Percentiles rank a stretch among this genome's conserved stretches.
Conservation (phyloP, 2,329 filamentous ascomycete genomes). For the Orbilia ellipsospora region DNA sequence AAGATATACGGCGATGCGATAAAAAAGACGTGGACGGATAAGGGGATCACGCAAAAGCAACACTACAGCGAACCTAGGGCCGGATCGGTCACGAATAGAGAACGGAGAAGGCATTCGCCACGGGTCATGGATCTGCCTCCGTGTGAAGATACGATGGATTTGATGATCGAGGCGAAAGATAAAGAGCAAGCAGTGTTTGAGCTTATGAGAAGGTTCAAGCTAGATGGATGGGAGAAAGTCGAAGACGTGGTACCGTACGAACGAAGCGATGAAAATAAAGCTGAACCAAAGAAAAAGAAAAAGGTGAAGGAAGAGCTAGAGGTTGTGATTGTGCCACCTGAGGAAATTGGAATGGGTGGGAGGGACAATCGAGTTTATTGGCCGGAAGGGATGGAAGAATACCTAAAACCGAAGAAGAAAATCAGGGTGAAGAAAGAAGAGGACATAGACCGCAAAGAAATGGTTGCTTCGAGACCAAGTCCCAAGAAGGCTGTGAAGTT, state of each 20-base stretch:
- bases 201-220: slow-evolving; percentile 85
- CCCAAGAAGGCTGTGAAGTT: neutral
- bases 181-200: slow-evolving; percentile 98
- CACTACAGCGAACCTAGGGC: slow-evolving; percentile 88
- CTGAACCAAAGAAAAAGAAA: slow-evolving; percentile 64
- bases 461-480: neutral
- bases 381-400: slow-evolving; percentile 89
- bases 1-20: slow-evolving; percentile 77
- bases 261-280: slow-evolving; percentile 78
- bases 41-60: slow-evolving; percentile 92
- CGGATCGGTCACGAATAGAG: slow-evolving; percentile 78
- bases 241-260: slow-evolving; percentile 75
- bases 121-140: slow-evolving; percentile 83
- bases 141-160: slow-evolving; percentile 82
- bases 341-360: slow-evolving; percentile 88
- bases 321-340: slow-evolving; percentile 68
- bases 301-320: slow-evolving; percentile 61
- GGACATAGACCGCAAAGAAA: slow-evolving; percentile 58
- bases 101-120: slow-evolving; percentile 85
- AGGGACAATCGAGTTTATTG: slow-evolving; percentile 85
- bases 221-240: slow-evolving; percentile 77
- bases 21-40: slow-evolving; percentile 82
- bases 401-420: slow-evolving; percentile 83
- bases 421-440: slow-evolving; percentile 70
- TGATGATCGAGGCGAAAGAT: slow-evolving; percentile 99